Base-by-base conservation (phyloP, 129 eudicot species). In the Calendula officinalis region DNA sequence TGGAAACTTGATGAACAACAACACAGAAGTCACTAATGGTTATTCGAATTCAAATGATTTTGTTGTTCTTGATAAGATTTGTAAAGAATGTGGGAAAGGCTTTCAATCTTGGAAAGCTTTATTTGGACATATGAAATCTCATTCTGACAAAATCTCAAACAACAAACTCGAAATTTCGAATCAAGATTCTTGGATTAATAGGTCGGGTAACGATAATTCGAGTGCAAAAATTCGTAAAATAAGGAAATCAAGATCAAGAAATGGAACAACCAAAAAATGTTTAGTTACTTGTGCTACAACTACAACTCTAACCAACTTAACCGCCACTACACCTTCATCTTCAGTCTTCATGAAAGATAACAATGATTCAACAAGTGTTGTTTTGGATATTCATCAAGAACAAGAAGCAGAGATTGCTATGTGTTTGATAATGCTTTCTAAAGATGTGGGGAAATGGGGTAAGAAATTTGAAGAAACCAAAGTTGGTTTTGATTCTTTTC, bases 101-200 rank as follows among this genome's bases (percentile, higher is more conserved):
- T 89, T 89, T 62, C 88, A 70, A 37, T 89, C 97, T 46, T 81
- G 88, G 90, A 85, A 85, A 70, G 97, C 97, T 43, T 69, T 89
- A 71, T 89, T 85, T 81, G 94, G 94, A 35, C 97, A 89, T 70
- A 83, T 85, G 95, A 89, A 89, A 66, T 78, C 86, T 35, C 97
- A 88, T 72, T 88, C 96, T 17, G 84, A 73, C 13, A 87, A 81
- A 74, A 60, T 78, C 15, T 64, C 72, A 12, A 60, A 56, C 33
- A n/a, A 62, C 75, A 74, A 66, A 74, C 12, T 15, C 6, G 40
- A 56, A 9, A 49, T 53, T 64, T 66, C 53, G 42, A 82, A 60
- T 34, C 80, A 78, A 66, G 90, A 81, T 42, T 78, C 81, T 53
- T 64, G 68, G 71, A 72, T 75, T 43, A 55, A 66, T 75, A 72